These are phyloP conservation scores for Ascochyta viciae-villosae DNA, from an alignment of 2,329 filamentous ascomycete genomes.

Conservation along the genomic window DNA sequence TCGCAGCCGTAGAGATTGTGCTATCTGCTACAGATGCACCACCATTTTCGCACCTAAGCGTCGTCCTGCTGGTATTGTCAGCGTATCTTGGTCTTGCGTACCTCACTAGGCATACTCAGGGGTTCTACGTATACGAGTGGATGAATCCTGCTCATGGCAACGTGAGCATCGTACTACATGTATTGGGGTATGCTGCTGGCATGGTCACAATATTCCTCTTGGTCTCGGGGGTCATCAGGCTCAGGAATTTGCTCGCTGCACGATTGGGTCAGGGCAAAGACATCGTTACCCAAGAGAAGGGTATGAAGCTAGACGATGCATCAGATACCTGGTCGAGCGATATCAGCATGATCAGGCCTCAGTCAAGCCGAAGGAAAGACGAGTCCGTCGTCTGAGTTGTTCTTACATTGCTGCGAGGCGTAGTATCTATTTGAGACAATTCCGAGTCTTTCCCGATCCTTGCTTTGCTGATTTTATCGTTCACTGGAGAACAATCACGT, in stretches of 20 bases:
- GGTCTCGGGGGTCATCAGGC: slow-evolving; percentile 23
- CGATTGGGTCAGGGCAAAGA: slow-evolving; percentile 9
- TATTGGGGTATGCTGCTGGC: slow-evolving; percentile 31
- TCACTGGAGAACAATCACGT: too few species aligned
- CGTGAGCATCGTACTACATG: slow-evolving; percentile 30
- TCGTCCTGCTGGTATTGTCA: slow-evolving; percentile 70
- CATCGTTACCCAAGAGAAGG: slow-evolving; percentile 18
- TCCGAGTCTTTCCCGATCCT: not conserved
- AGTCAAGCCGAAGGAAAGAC: slow-evolving; percentile 1
- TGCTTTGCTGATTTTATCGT: not conserved
- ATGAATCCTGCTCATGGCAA: slow-evolving; percentile 37
- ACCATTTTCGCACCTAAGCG: slow-evolving; percentile 68
- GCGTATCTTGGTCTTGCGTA: slow-evolving; percentile 77
- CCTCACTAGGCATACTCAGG: slow-evolving; percentile 70
- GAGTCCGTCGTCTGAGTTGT: slow-evolving; percentile 9
- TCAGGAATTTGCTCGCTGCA: slow-evolving; percentile 21
- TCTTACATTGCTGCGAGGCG: not conserved
- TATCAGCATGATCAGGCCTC: slow-evolving; percentile 14
- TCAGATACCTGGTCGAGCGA: slow-evolving; percentile 24
- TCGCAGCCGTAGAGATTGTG: slow-evolving; percentile 75
- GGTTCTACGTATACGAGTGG: slow-evolving; percentile 75
- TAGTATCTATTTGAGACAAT: too few species aligned
- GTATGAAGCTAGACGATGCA: slow-evolving; percentile 17
- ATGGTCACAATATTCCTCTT: slow-evolving; percentile 29
- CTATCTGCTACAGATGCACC: slow-evolving; percentile 68